Evolutionary conservation across 352 stramenopile genomes (phyloP).

Genomic region (Phytophthora meadii): DNA sequence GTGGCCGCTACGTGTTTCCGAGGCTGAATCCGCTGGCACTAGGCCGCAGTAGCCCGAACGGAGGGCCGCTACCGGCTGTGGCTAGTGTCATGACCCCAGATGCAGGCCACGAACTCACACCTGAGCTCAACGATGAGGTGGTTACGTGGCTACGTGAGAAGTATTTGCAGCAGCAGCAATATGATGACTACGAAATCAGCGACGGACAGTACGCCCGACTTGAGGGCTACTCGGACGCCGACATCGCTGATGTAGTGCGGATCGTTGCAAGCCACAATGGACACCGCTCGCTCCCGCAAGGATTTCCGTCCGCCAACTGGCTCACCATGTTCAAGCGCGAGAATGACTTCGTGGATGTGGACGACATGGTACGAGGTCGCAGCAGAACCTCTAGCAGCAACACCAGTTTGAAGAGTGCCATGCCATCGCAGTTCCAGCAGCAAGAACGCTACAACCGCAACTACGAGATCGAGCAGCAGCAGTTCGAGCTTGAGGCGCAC

Average conservation of each 20-base stretch:
- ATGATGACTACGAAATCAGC: conserved; percentile 27
- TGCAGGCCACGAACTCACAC: conserved; percentile 42
- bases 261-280: conserved; percentile 54
- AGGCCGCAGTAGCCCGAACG: conserved; percentile 20
- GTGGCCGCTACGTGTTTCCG: conserved; percentile 37
- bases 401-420: background rate
- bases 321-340: conserved; percentile 63
- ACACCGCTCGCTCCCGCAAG: conserved; percentile 42
- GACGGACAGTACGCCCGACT: conserved; percentile 29
- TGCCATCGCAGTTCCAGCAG: conserved; percentile 23
- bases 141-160: conserved; percentile 60
- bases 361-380: conserved; percentile 14
- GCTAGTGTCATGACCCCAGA: conserved; percentile 9
- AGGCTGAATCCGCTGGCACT: conserved; percentile 34
- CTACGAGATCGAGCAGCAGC: conserved; percentile 28
- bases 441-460: conserved; percentile 20
- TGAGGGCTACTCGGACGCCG: conserved; percentile 49
- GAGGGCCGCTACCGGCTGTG: conserved; percentile 2
- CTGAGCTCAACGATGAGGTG: conserved; percentile 59
- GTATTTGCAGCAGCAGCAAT: conserved; percentile 53
- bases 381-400: conserved; percentile 14
- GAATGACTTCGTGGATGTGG: conserved; percentile 49
- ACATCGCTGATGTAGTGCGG: conserved; percentile 74
- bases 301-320: conserved; percentile 59
- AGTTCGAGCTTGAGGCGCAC: conserved; percentile 24